These are phyloP conservation scores for Allium sativum DNA, from an alignment of 106 monocot genomes.

Conservation along the genomic window DNA sequence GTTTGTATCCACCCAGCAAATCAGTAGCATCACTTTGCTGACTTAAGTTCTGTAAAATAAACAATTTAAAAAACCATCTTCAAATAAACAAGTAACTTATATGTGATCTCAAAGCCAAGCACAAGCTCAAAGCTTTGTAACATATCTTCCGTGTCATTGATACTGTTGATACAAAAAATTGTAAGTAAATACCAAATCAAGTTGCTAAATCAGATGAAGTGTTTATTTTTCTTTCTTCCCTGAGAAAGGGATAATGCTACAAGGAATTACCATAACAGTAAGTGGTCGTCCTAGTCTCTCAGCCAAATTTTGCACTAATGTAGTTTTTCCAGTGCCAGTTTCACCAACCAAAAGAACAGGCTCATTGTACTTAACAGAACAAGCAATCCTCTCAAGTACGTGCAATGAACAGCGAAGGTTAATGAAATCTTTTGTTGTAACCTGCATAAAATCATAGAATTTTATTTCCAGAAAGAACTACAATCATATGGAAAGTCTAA, in stretches of 20 bases:
- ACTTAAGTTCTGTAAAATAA: slow-evolving; percentile 62
- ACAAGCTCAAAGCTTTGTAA: no score
- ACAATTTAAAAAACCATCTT: slow-evolving; percentile 2
- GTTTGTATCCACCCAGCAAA: slow-evolving; percentile 89
- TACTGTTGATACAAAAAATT: no score
- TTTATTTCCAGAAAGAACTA: no score
- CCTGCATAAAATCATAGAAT: no score
- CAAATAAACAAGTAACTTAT: no score
- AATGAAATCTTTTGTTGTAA: slow-evolving; percentile 36
- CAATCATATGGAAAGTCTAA: no score
- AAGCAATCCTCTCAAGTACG: slow-evolving; percentile 71
- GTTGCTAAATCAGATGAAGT: no score
- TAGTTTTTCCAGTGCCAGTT: slow-evolving; percentile 98
- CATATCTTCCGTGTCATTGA: no score
- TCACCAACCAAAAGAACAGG: slow-evolving; percentile 95
- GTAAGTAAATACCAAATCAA: no score
- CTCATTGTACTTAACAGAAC: slow-evolving; percentile 74
- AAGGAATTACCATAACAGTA: slow-evolving; percentile 53
- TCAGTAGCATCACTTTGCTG: slow-evolving; percentile 95
- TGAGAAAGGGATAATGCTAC: no score
- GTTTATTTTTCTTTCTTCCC: no score
- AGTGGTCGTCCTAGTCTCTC: slow-evolving; percentile 54
- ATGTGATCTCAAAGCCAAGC: no score
- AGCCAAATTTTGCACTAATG: slow-evolving; percentile 89
- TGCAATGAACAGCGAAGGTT: slow-evolving; percentile 52